phyloP scores from a whole-genome alignment of 2,329 filamentous ascomycete species.

The Davidsoniella eucalypti region DNA sequence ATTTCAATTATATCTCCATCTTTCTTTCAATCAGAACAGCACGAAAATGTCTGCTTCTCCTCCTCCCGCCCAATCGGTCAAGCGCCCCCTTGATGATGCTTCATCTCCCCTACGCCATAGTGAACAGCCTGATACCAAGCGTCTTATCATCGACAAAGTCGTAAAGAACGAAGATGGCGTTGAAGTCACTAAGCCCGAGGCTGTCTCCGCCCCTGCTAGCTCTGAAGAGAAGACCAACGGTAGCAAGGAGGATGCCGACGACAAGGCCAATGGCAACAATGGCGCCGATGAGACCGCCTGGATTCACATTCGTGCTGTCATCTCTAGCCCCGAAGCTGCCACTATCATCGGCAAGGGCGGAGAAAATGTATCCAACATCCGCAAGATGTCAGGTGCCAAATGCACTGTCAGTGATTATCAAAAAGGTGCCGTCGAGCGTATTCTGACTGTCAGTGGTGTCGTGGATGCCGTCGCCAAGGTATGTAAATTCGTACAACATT shows the following conservation, averaged over 20 bases:
- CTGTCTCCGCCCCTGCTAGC: constrained; percentile 20
- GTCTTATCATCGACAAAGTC: constrained; percentile 86
- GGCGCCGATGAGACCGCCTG: constrained; percentile 81
- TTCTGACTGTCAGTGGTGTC: constrained; percentile 88
- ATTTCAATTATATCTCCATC: neutral
- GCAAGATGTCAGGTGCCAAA: constrained; percentile 87
- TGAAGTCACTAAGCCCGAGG: constrained; percentile 27
- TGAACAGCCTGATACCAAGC: constrained; percentile 94
- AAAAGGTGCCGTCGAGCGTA: constrained; percentile 90
- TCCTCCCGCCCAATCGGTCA: constrained; percentile 53
- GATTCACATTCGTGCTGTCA: constrained; percentile 94
- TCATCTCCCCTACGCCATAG: constrained; percentile 83
- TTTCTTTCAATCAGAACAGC: constrained; percentile 14
- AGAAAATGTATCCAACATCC: constrained; percentile 95
- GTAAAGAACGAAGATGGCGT: constrained; percentile 48
- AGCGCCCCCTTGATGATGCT: constrained; percentile 95
- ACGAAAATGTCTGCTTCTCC: constrained; percentile 57
- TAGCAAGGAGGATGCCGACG: constrained; percentile 28
- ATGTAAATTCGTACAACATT: constrained; percentile 16
- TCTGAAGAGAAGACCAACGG: constrained; percentile 34
- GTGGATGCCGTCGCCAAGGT: constrained; percentile 96
- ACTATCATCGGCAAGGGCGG: constrained; percentile 97
- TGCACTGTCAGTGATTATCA: constrained; percentile 98
- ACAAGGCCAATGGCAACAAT: constrained; percentile 25
- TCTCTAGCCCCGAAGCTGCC: constrained; percentile 91